A percentile compares a stretch with the other conserved stretches of the same genome.
Conservation (phyloP, 75 land plant species). For the Picea glauca region DNA sequence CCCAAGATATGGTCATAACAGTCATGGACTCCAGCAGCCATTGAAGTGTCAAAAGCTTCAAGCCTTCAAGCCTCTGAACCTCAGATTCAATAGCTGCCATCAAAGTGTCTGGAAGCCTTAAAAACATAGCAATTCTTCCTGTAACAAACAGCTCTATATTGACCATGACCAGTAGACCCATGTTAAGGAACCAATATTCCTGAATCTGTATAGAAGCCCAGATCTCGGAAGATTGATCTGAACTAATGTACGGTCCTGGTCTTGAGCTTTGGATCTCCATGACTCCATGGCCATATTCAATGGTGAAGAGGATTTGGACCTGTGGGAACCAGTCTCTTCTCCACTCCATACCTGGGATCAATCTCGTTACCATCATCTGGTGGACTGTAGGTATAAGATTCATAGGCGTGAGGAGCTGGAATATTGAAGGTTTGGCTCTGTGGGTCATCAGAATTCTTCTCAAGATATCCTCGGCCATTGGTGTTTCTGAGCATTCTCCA, state of each 20-base stretch:
- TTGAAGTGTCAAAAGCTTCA: not conserved
- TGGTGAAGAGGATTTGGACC: slow-evolving; percentile 63
- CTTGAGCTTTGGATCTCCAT: not conserved
- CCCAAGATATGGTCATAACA: not conserved
- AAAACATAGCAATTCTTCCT: slow-evolving; percentile 7
- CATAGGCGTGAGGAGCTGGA: not conserved
- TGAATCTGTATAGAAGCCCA: not conserved
- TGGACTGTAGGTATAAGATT: not conserved
- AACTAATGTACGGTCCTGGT: not conserved
- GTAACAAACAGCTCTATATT: slow-evolving; percentile 7
- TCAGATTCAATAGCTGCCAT: not conserved
- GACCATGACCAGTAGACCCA: not conserved
- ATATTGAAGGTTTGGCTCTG: not conserved
- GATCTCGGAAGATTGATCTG: slow-evolving; percentile 6
- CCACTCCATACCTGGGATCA: slow-evolving; percentile 46
- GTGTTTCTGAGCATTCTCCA: not conserved
- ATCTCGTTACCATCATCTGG: slow-evolving; percentile 21
- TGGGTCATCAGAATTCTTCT: not conserved
- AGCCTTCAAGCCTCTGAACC: not conserved
- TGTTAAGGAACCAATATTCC: not conserved
- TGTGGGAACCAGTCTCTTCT: slow-evolving; percentile 47
- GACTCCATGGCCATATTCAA: slow-evolving; percentile 1
- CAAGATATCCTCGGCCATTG: not conserved
- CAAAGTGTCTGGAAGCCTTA: not conserved
- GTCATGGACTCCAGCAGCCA: not conserved